Percentiles rank a stretch among this genome's conserved stretches.
Conservation (phyloP, 768 basidiomycete species). For the Candolleomyces eurysporus region DNA sequence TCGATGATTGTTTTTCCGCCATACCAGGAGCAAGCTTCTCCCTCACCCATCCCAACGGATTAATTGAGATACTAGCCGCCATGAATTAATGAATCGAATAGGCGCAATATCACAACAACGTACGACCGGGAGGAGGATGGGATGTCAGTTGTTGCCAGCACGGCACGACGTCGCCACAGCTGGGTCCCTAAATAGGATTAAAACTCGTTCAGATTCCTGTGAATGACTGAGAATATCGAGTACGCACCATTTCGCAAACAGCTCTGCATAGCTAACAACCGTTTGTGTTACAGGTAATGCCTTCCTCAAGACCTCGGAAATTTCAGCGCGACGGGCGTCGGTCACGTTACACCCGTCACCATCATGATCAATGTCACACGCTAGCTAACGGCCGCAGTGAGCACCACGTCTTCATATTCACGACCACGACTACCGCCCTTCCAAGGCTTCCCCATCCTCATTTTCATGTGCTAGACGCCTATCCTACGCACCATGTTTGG, state of each 20-base stretch:
- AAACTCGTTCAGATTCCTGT: no score
- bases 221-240: background rate
- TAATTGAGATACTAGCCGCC: constrained; percentile 41
- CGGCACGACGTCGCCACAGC: background rate
- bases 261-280: constrained; percentile 22
- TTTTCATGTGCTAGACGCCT: constrained; percentile 7
- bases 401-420: background rate
- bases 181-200: background rate
- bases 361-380: constrained; percentile 3
- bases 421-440: background rate
- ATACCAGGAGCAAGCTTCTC: constrained; percentile 52
- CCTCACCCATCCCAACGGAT: constrained; percentile 63
- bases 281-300: no score
- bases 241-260: constrained; percentile 23
- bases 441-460: background rate
- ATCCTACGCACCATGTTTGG: constrained; percentile 48
- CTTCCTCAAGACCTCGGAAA: no score
- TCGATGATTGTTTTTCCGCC: constrained; percentile 42
- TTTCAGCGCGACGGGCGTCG: background rate
- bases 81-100: background rate
- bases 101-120: constrained; percentile 3
- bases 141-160: background rate
- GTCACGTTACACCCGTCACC: constrained; percentile 5
- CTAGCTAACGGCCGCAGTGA: background rate
- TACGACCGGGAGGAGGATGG: constrained; percentile 12